Base-by-base conservation (phyloP, 768 basidiomycete species). In the Thelephora aurantiotincta region DNA sequence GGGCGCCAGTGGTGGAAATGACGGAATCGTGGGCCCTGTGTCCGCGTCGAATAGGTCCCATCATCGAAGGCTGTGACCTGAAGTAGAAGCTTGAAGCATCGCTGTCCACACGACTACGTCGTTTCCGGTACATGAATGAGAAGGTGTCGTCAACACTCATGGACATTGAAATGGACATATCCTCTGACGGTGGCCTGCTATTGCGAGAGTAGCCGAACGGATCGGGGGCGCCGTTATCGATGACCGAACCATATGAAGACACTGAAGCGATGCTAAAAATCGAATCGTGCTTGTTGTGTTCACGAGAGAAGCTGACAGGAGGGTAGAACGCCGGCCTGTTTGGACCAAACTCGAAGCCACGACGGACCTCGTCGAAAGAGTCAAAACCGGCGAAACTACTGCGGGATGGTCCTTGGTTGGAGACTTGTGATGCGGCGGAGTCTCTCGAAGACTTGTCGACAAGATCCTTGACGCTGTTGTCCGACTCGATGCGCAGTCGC, bases 31-130 rank as follows among this genome's bases (percentile, higher is more conserved):
- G 73, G 16, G 73, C 73, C 26, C 73, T 69, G 52, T 82, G 78
- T 1, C 71, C 71, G 36, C 73, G 72, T 35, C 57, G 63, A 50
- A 66, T 64, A 0, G 69, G 65, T 6, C 52, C 49, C 38, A 41
- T 41, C 38, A 41, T 41, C 22, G 38, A 41, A 6, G 38, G 38
- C 2, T 71, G 66, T 0, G 74, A 64, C 26, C 65, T 70, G 73
- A 82, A 82, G 55, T 82, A 86, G 65, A 85, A 86, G 58, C 80
- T 85, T 0, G 83, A 85, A 0, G 78, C 73, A 54, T 88, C 83
- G 47, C 82, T 86, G 23, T 82, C 84, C 11, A 83, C 75, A 9
- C 84, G 73, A 37, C 60, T 65, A 30, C 73, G 70, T 20, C 60
- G 68, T 46, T 59, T 59, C 19, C 55, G 54, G 44, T 58, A 61